Conservation (phyloP, 805 yeast species). For the Grigorovia yakushimaensis region DNA sequence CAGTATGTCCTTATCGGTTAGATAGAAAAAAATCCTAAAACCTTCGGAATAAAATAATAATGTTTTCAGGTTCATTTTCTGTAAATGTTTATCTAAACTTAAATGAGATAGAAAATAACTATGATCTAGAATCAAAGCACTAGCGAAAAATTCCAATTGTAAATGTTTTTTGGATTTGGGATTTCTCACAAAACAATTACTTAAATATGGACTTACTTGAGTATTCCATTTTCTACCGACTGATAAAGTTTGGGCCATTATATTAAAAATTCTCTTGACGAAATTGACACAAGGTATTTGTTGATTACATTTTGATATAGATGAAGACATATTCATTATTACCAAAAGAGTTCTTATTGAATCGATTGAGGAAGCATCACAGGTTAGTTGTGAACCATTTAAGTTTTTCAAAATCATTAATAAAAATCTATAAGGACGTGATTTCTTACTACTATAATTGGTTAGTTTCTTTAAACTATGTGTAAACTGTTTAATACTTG, state of each 20-base stretch:
- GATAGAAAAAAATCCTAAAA: constrained; percentile 22
- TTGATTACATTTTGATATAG: constrained; percentile 6
- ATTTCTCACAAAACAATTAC: constrained; percentile 12
- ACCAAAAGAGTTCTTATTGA: constrained; percentile 9
- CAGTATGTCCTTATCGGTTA: constrained; percentile 11
- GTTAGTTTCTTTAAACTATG: constrained; percentile 22
- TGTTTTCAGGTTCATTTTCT: constrained; percentile 8
- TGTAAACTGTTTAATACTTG: constrained; percentile 14
- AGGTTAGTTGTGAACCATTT: constrained; percentile 9
- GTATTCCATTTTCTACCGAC: constrained; percentile 13
- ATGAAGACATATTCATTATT: constrained; percentile 9
- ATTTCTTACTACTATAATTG: constrained; percentile 5
- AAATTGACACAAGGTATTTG: constrained; percentile 9
- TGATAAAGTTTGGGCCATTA: constrained; percentile 10
- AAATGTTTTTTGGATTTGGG: constrained; percentile 11
- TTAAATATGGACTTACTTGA: constrained; percentile 9
- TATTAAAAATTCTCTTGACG: constrained; percentile 5
- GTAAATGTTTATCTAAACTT: constrained; percentile 9
- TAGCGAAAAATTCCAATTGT: constrained; percentile 18
- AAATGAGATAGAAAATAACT: constrained; percentile 20
- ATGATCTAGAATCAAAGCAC: constrained; percentile 22
- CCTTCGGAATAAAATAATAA: constrained; percentile 29
- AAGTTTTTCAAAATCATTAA: constrained; percentile 12
- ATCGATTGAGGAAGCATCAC: constrained; percentile 15
- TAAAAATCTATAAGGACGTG: constrained; percentile 11